Percentiles rank a stretch among this genome's conserved stretches.
Conservation (phyloP, 2,329 filamentous ascomycete genomes). For the Emergomyces africanus region DNA sequence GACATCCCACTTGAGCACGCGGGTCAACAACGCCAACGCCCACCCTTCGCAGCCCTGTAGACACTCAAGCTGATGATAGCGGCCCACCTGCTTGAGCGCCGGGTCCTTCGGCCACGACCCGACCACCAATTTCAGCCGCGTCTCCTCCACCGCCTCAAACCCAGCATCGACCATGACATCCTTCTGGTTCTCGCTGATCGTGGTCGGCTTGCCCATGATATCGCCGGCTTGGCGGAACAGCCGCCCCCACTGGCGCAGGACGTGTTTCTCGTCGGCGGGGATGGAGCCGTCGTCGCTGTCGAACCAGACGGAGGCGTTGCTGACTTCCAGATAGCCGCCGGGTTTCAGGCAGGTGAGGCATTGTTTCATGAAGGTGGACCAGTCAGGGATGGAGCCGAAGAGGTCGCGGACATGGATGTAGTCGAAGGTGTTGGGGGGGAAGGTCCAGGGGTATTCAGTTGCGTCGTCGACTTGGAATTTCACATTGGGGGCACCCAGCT, state of each 20-base stretch:
- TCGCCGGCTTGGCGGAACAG: slow-evolving; percentile 23
- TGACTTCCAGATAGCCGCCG: slow-evolving; percentile 38
- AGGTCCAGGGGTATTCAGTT: slow-evolving; percentile 47
- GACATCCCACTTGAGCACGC: slow-evolving; percentile 30
- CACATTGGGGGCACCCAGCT: slow-evolving; percentile 56
- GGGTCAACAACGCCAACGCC: slow-evolving; percentile 27
- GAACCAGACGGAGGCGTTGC: slow-evolving; percentile 32
- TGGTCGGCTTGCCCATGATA: background rate
- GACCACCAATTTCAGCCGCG: slow-evolving; percentile 39
- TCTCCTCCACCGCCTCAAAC: slow-evolving; percentile 43
- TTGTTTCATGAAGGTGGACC: slow-evolving; percentile 42
- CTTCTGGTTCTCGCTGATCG: slow-evolving; percentile 18
- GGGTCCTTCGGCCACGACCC: slow-evolving; percentile 41
- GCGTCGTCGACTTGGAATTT: slow-evolving; percentile 61
- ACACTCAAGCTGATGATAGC: slow-evolving; percentile 36
- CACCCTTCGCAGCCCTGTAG: slow-evolving; percentile 30
- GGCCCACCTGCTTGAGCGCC: slow-evolving; percentile 35
- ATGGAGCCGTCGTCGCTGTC: slow-evolving; percentile 43
- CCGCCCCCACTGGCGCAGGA: slow-evolving; percentile 11
- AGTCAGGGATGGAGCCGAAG: slow-evolving; percentile 46
- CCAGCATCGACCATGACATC: slow-evolving; percentile 41
- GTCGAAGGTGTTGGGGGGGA: slow-evolving; percentile 40
- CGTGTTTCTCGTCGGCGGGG: slow-evolving; percentile 16
- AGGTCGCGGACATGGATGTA: slow-evolving; percentile 48
- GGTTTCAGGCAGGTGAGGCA: slow-evolving; percentile 41